phyloP scores from a whole-genome alignment of 108 stramenopile species.

The Conticribra weissflogii region DNA sequence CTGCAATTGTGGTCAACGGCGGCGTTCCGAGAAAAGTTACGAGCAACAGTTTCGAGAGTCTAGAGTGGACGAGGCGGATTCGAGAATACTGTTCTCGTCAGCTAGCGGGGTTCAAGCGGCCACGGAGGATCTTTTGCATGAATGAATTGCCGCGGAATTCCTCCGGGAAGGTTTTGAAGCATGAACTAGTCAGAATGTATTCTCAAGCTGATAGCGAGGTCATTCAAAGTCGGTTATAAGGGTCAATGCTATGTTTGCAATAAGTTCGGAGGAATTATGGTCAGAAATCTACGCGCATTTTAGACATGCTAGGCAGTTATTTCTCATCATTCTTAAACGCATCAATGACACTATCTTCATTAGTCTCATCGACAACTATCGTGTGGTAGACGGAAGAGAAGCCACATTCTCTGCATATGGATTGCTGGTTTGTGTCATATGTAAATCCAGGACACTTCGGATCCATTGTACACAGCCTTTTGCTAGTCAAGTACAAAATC shows the following conservation, averaged over 20 bases:
- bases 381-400: conserved; percentile 41
- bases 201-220: background rate
- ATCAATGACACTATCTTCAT: no score
- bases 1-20: conserved; percentile 57
- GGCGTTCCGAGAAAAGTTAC: background rate
- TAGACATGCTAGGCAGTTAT: no score
- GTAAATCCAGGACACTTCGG: conserved; percentile 46
- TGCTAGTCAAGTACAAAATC: conserved; percentile 41
- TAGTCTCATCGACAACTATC: conserved; percentile 37
- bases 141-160: conserved; percentile 69
- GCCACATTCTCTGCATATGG: conserved; percentile 43
- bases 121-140: conserved; percentile 55
- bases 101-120: conserved; percentile 77
- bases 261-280: background rate
- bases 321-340: no score
- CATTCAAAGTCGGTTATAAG: no score
- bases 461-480: conserved; percentile 47
- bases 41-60: conserved; percentile 10
- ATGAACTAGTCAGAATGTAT: conserved; percentile 26
- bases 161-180: conserved; percentile 81
- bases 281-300: no score
- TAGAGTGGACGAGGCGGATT: conserved; percentile 14
- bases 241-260: background rate
- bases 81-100: conserved; percentile 59
- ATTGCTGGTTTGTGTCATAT: conserved; percentile 34